Base-by-base conservation (phyloP, 345 rosid genomes). In the Lenwebbia sp. region DNA sequence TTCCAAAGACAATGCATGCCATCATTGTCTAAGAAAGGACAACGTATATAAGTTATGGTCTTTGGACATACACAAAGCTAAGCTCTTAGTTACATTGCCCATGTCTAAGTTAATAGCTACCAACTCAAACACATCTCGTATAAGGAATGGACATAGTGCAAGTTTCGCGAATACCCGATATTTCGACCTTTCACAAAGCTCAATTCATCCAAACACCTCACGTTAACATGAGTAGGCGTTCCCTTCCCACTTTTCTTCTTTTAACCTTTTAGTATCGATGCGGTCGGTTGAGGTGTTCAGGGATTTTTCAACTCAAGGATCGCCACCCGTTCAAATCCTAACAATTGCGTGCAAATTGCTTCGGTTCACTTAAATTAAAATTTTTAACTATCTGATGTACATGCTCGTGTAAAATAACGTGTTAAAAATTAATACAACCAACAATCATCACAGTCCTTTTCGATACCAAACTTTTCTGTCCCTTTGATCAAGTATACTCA, bases 281-380 rank as follows among this genome's bases (percentile, higher is more conserved):
- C 7, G 3, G 25, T 33, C 10, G 12, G 23, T 33, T 30, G 76
- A 11, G 41, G 33, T 65, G 5, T 65, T 30, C 28, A 30, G 10
- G 9, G 19, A 15, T 30, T 62, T 62, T 52, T 62, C 41, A 62
- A 14, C 37, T 62, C 33, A 62, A 28, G 22, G 5, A 62, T 0
- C 2, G 5, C 30, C 10, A 70, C 47, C 25, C 25, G 9, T 17
- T 70, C 0, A 3, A 5, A 70, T 4, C 44, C 22, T 19, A 9
- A 0, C 2, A 30, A 65, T 17, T 33, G 12, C 5, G 1, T 17
- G 10, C 25, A 33, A 19, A 70, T 70, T 0, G 13, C 25, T 33
- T 11, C 17, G 6, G 0, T 2, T 70, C 14, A 21, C 14, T 0
- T 0, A 37, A 37, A 19, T 21, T 37, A 70, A 70, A 33, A 2